Base-by-base conservation (phyloP, 176 grass and related monocot genomes). In the Oryza brachyantha region DNA sequence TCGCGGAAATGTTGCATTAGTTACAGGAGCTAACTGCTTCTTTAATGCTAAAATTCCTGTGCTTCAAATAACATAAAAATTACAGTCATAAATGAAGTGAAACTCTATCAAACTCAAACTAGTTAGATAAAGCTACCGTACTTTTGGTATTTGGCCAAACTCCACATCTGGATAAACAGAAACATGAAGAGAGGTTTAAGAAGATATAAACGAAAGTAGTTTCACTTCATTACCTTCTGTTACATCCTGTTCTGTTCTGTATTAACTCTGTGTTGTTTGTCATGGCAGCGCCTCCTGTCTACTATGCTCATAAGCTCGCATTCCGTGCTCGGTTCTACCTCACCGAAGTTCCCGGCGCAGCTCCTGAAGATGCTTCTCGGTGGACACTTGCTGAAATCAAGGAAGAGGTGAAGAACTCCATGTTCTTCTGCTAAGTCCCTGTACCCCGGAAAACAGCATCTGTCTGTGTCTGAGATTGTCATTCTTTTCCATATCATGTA, bases 291-390 rank as follows among this genome's bases (percentile, higher is more conserved):
- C 88, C 90, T 45, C 90, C 93, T 46, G 90, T 83, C 3, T 97
- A 93, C 62, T 97, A 97, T 10, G 90, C 90, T 43, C 88, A 93
- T 81, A 89, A 90, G 12, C 76, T 87, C 10, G 93, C 93, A 8
- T 97, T 76, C 64, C 87, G 90, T 2, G 93, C 93, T 22, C 70
- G 88, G 16, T 86, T 86, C 63, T 97, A 97, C 73, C 4, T 80
- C 29, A 72, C 70, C 7, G 59, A 75, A 81, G 81, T 2, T 26
- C 70, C 43, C 7, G 62, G 25, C 58, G 32, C 64, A 39, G 43
- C 28, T 67, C 28, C 84, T 57, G 14, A 39, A 70, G 64, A 43
- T 28, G 32, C 26, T 34, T 11, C n/a, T 10, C 29, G 42, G 5
- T 80, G 3, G 35, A 45, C n/a, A 50, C 74, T 97, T 81, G 76